Evolutionary conservation across 1,284 basidiomycete species (phyloP).

Genomic region (Amylostereum areolatum): DNA sequence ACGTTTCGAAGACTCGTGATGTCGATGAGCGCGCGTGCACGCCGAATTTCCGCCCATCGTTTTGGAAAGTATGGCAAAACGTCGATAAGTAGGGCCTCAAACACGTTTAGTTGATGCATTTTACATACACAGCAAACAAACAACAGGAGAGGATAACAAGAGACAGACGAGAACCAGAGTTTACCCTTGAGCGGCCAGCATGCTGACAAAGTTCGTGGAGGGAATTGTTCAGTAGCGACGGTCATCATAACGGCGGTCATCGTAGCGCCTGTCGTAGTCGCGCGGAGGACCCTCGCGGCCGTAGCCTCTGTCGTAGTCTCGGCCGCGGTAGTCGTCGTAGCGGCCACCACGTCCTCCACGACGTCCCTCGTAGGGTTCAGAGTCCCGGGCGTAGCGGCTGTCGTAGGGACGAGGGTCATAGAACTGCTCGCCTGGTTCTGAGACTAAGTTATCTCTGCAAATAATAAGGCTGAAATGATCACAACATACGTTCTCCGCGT

Average conservation of each 20-base stretch:
- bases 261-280: constrained; percentile 40
- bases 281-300: constrained; percentile 27
- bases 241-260: constrained; percentile 36
- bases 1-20: no score
- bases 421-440: constrained; percentile 53
- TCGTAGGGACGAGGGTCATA: constrained; percentile 82
- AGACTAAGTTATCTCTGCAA: neutral
- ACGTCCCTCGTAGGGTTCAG: constrained; percentile 22
- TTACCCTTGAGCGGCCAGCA: no score
- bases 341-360: constrained; percentile 20
- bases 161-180: neutral
- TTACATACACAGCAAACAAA: no score
- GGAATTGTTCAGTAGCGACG: constrained; percentile 22
- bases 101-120: no score
- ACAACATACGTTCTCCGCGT: constrained; percentile 51
- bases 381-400: constrained; percentile 63
- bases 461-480: neutral
- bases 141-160: neutral
- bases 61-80: no score
- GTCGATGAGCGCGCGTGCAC: no score
- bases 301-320: constrained; percentile 25
- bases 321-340: constrained; percentile 43
- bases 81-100: no score
- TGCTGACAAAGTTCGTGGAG: no score
- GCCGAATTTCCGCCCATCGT: no score